Conservation (phyloP, 1,139 yeast genomes). For the Diutina mesorugosa region DNA sequence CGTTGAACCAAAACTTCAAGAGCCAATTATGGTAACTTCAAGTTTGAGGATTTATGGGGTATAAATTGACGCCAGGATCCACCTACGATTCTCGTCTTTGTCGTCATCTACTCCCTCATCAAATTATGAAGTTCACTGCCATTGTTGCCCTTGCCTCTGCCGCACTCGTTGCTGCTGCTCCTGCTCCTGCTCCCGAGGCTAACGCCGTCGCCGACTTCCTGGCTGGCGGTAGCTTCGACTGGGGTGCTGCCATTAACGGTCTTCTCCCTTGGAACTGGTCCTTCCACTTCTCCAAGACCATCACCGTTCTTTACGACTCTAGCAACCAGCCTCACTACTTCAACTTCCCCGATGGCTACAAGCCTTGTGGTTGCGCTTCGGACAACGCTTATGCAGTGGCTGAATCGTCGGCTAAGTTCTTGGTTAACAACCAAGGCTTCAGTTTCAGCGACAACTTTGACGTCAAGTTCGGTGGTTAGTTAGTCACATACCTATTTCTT, state of each 20-base stretch:
- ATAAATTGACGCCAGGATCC: not conserved
- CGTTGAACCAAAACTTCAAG: not conserved
- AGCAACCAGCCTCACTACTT: not conserved
- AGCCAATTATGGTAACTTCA: not conserved
- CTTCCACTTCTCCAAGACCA: not conserved
- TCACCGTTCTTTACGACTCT: not conserved
- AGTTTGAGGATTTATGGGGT: not conserved
- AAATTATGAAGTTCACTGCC: not conserved
- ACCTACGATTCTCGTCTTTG: too few species aligned
- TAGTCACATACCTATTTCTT: not conserved
- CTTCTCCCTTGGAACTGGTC: not conserved
- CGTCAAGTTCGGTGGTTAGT: not conserved
- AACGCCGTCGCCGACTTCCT: not conserved
- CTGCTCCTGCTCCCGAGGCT: not conserved
- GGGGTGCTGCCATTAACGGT: not conserved
- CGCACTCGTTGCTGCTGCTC: slow-evolving; percentile 1
- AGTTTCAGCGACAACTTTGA: not conserved
- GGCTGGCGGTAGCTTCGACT: not conserved
- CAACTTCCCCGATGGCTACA: not conserved
- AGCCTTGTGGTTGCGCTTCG: not conserved
- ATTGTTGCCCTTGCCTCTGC: not conserved
- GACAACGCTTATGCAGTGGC: not conserved
- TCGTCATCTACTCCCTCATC: not conserved
- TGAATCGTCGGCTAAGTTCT: not conserved
- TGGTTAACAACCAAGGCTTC: not conserved